These are phyloP conservation scores for Stenogyne calaminthoides DNA, from an alignment of 305 asterid genomes.

Conservation along the genomic window DNA sequence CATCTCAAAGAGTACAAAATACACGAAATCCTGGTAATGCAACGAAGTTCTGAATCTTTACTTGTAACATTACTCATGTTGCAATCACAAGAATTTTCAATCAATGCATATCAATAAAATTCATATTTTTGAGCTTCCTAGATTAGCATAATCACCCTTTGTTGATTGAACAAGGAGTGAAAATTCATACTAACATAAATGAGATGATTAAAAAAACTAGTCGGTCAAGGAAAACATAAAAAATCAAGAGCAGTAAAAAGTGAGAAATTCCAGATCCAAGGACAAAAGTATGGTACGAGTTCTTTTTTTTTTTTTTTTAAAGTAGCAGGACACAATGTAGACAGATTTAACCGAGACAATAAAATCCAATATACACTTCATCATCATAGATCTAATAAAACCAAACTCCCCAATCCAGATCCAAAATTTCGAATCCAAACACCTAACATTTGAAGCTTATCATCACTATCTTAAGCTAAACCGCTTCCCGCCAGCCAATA, in stretches of 20 bases:
- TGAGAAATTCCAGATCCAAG: no score
- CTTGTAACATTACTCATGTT: background rate
- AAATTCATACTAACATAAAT: no score
- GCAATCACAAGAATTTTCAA: conserved; percentile 4
- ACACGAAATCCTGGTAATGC: conserved; percentile 18
- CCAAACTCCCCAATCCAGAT: conserved; percentile 37
- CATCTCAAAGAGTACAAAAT: background rate
- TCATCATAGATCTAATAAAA: conserved; percentile 38
- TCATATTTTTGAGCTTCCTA: background rate
- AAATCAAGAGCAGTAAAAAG: no score
- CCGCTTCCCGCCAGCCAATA: conserved; percentile 29
- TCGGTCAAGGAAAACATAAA: no score
- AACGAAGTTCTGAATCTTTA: conserved; percentile 8
- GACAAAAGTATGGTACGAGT: no score
- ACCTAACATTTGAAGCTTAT: background rate
- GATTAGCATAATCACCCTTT: background rate
- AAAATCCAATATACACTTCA: conserved; percentile 27
- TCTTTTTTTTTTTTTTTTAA: no score
- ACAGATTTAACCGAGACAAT: conserved; percentile 24
- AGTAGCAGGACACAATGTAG: no score
- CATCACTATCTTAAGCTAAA: conserved; percentile 3
- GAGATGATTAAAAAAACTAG: no score
- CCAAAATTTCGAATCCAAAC: conserved; percentile 21
- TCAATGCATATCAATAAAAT: background rate
- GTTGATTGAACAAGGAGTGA: no score